Evolutionary conservation across 2,329 filamentous ascomycete species (phyloP), one percentile per base, ranked within the genome.

Genomic region (Sclerotinia spermophila): DNA sequence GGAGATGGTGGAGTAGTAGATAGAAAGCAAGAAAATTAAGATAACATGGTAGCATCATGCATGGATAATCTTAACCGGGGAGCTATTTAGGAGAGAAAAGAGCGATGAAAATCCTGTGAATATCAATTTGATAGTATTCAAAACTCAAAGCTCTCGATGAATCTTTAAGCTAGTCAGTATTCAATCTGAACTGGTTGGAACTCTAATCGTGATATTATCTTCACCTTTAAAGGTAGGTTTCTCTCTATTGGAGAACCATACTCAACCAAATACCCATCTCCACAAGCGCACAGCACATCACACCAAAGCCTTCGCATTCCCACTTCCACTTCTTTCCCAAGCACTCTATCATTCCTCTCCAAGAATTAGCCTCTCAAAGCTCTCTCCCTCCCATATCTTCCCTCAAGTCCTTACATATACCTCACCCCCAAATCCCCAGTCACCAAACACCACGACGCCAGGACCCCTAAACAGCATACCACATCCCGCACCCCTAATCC

Each of bases 21-120:
- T 19, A 0, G 5, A 33, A 7, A 6, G 30, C 1, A 58, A 24
- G 2, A 24, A 11, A 5, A 8, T 11, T 40, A 2, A 40, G 2
- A 11, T 11, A 40, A 40, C 11, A 40, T 1, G 15, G 38, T 40
- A 40, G 38, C 8, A 11, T 11, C 38, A 40, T 40, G 38, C 10
- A 40, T 40, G 3, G 48, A 13, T 1, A 13, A 13, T 51, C 11
- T 0, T n/a, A n/a, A 5, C 11, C 11, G n/a, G 1, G 11, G 5
- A 27, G 38, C n/a, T n/a, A 13, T 6, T 15, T 27, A 48, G 21
- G 10, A 7, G 17, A 45, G 44, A 45, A 10, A 1, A n/a, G 21
- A 15, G 24, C 11, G 21, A 13, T n/a, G 45, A 13, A 7, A 8
- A 27, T 13, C n/a, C 1, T 15, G 5, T n/a, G 21, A 30, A 27